Conservation (phyloP, 257 asterid species). For the Leonotis leonurus region DNA sequence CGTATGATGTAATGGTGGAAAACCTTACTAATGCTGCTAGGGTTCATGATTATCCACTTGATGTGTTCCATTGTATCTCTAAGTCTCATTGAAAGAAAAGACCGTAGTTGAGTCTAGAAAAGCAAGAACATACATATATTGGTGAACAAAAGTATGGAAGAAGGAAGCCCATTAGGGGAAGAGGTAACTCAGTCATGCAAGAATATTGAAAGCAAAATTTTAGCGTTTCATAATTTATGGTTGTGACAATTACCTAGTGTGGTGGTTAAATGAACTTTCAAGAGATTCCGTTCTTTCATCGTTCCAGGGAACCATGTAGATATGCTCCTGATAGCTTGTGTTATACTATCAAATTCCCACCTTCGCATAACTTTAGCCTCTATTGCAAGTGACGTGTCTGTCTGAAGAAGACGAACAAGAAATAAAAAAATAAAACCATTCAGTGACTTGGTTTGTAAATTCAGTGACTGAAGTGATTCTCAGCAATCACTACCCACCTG, state of each 20-base stretch:
- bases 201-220: background rate
- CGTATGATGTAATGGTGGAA: background rate
- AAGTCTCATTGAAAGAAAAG: background rate
- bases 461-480: background rate
- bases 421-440: background rate
- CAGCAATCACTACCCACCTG: slow-evolving; percentile 38
- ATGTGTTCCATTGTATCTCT: background rate
- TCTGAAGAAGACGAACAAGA: slow-evolving; percentile 40
- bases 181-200: background rate
- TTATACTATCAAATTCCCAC: slow-evolving; percentile 76
- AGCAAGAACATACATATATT: background rate
- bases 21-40: background rate
- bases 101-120: too few species aligned
- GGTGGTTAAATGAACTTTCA: slow-evolving; percentile 46
- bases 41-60: background rate
- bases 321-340: slow-evolving; percentile 52
- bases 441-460: background rate
- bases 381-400: slow-evolving; percentile 71
- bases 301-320: slow-evolving; percentile 68
- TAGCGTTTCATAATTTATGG: background rate
- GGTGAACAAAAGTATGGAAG: background rate
- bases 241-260: slow-evolving; percentile 30
- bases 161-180: background rate
- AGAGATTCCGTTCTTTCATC: slow-evolving; percentile 34
- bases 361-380: slow-evolving; percentile 70